Percentiles rank a stretch among this genome's conserved stretches.
phyloP scores from a whole-genome alignment of 2,329 filamentous ascomycete species.

The Trichoderma sp. region DNA sequence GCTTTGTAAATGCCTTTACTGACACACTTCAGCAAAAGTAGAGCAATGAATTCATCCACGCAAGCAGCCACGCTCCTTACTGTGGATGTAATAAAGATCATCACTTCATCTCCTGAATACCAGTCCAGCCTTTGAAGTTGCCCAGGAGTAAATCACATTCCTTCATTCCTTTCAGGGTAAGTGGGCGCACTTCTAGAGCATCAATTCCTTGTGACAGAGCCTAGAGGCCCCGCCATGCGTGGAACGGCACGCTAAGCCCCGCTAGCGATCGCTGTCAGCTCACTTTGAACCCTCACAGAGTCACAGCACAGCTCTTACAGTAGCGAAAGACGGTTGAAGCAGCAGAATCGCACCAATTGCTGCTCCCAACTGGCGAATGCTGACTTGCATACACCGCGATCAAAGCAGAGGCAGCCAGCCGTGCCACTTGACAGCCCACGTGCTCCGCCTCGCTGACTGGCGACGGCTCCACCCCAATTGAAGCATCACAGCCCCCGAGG shows the following conservation, averaged over 20 bases:
- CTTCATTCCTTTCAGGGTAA: not conserved
- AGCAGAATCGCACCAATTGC: not conserved
- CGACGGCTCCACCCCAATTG: conserved; percentile 10
- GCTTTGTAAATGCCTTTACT: no score
- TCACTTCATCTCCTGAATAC: no score
- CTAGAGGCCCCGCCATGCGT: not conserved
- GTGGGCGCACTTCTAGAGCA: not conserved
- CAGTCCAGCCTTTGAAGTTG: not conserved
- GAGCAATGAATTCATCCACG: not conserved
- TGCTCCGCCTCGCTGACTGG: conserved; percentile 20
- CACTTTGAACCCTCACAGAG: not conserved
- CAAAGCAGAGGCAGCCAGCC: not conserved
- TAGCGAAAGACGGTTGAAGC: not conserved
- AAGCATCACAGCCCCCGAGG: conserved; percentile 22
- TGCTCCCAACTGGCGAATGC: not conserved
- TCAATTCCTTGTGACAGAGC: not conserved
- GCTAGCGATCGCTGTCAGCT: conserved; percentile 19
- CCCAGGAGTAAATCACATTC: not conserved
- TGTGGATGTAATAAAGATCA: not conserved
- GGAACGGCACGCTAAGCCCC: conserved; percentile 20
- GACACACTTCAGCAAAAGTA: no score
- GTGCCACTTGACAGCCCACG: not conserved
- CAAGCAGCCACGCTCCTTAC: not conserved
- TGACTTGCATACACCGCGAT: not conserved
- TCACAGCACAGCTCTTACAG: not conserved